Evolutionary conservation across 2,329 filamentous ascomycete species (phyloP).

Genomic region (Whalleya microplaca): DNA sequence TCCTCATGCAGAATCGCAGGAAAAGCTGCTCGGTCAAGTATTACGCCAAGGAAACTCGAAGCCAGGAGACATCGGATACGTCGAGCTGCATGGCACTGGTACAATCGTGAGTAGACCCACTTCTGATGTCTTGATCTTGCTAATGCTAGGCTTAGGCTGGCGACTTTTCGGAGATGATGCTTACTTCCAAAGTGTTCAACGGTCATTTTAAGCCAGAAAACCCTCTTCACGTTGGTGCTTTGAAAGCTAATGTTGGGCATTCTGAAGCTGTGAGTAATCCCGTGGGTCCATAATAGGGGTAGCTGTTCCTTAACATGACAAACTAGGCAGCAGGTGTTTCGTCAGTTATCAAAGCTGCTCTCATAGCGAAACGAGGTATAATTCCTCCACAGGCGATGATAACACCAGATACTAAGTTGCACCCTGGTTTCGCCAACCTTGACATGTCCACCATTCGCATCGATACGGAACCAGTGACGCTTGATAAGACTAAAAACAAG

Average conservation of each 20-base stretch:
- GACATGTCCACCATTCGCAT: constrained; percentile 13
- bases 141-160: constrained; percentile 48
- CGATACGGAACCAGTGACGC: neutral
- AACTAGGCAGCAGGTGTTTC: constrained; percentile 37
- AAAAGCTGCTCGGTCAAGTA: constrained; percentile 60
- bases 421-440: constrained; percentile 8
- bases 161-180: constrained; percentile 67
- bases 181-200: constrained; percentile 59
- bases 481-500: constrained; percentile 3
- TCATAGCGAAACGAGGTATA: constrained; percentile 47
- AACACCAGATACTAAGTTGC: constrained; percentile 25
- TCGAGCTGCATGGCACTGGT: constrained; percentile 73
- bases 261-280: neutral
- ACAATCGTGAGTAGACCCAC: constrained; percentile 54
- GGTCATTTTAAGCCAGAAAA: constrained; percentile 41
- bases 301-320: constrained; percentile 20
- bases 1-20: constrained; percentile 66
- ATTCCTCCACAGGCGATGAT: constrained; percentile 55
- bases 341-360: constrained; percentile 46
- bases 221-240: constrained; percentile 49
- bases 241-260: constrained; percentile 45
- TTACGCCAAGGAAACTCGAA: constrained; percentile 62
- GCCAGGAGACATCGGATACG: constrained; percentile 57
- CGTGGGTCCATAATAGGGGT: constrained; percentile 18
- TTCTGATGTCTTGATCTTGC: no score